Conservation (phyloP, 345 rosid genomes). For the Lepidium sativum region DNA sequence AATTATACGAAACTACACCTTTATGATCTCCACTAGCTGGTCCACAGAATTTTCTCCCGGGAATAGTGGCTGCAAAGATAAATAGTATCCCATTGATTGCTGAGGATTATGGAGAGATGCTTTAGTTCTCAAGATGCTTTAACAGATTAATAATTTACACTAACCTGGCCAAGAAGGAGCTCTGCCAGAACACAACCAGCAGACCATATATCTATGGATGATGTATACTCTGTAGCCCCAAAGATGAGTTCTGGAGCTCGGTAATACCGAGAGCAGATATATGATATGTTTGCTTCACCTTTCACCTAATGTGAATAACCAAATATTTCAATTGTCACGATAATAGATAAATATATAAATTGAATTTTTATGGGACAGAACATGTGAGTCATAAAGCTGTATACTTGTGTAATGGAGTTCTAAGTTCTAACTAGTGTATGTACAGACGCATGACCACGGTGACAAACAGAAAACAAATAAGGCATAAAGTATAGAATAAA, state of each 20-base stretch:
- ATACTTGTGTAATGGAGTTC: too few species aligned
- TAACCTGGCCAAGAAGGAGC: constrained; percentile 76
- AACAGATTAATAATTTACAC: background rate
- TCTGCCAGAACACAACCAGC: constrained; percentile 92
- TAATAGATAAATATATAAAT: background rate
- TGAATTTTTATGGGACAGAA: background rate
- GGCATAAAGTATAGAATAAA: background rate
- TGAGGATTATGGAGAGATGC: background rate
- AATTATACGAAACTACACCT: constrained; percentile 31
- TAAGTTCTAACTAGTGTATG: background rate
- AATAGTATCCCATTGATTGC: background rate
- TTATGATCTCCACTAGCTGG: constrained; percentile 81
- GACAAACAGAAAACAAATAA: background rate
- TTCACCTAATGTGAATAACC: constrained; percentile 39
- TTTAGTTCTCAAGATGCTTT: background rate
- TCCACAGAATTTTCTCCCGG: constrained; percentile 84
- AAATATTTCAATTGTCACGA: background rate
- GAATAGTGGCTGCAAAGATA: constrained; percentile 54
- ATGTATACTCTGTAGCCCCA: constrained; percentile 73
- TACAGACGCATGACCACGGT: background rate
- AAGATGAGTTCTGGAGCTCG: constrained; percentile 88
- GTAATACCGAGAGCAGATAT: constrained; percentile 80
- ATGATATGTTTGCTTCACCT: constrained; percentile 77
- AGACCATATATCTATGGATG: constrained; percentile 86
- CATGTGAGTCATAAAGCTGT: background rate